Evolutionary conservation across 495 filamentous ascomycete genomes (phyloP), one percentile per base, ranked within the genome.

Genomic region (Neurospora sp.): DNA sequence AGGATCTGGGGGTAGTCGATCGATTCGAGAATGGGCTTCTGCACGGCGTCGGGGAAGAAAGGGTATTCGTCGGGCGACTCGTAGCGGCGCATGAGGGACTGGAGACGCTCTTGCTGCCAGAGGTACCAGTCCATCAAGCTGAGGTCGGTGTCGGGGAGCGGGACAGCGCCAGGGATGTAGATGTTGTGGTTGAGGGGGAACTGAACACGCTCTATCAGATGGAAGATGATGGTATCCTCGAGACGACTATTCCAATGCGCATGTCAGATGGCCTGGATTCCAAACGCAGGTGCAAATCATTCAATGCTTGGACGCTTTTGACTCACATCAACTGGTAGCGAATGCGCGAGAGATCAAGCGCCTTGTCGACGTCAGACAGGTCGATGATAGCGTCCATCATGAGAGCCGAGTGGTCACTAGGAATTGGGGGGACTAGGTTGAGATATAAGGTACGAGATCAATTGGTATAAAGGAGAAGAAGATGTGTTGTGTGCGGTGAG

Each of bases 191-290:
- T 98, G 71, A 95, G 86, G 0, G 95, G 94, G 82, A 99, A 99
- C 84, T 99, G 96, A 40, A 94, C 96, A 35, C 96, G 92, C 81
- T 99, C 96, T 79, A 99, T 99, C 31, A 98, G 85, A 84, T 98
- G 93, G 84, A 97, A 99, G 77, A 92, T 97, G 79, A 99, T 98
- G 72, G 96, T 98, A 80, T 99, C 96, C 84, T 99, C 96, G 22
- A 98, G 87, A 46, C 96, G 96, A 75, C 94, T 98, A 79, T 39
- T n/a, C 16, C 53, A 35, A 31, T 18, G 3, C 27, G 4, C 27
- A 27, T 35, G 39, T 69, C 35, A 38, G 18, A 42, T 35, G 53
- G 10, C 14, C 5, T 38, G 11, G 31, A 14, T 31, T 27, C 27
- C 18, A 20, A 39, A 12, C 2, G 35, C 37, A 35, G 48, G 11